phyloP scores from a whole-genome alignment of 768 basidiomycete genomes.

The Pisolithus albus region DNA sequence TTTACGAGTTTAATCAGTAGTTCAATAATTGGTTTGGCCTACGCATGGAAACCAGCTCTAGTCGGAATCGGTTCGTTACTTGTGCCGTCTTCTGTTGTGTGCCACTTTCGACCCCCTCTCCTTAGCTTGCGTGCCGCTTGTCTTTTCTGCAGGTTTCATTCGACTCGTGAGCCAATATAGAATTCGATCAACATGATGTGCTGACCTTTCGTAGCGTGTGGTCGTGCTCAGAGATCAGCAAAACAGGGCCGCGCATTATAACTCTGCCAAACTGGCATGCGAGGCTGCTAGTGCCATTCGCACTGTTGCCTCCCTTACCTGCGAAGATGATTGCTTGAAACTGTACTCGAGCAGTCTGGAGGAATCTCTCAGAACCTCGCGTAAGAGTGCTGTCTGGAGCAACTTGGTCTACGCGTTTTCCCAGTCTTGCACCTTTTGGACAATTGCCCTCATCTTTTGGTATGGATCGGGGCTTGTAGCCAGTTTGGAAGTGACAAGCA shows the following conservation, averaged over 20 bases:
- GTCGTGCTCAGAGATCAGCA: constrained; percentile 82
- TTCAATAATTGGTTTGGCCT: constrained; percentile 67
- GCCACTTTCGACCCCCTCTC: neutral
- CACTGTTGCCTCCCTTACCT: constrained; percentile 82
- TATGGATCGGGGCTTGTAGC: constrained; percentile 63
- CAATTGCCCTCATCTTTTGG: constrained; percentile 82
- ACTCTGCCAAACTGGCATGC: constrained; percentile 82
- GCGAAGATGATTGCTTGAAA: constrained; percentile 71
- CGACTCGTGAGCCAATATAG: constrained; percentile 49
- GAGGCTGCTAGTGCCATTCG: constrained; percentile 88
- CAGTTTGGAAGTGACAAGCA: constrained; percentile 42
- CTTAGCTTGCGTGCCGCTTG: constrained; percentile 59
- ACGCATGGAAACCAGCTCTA: constrained; percentile 75
- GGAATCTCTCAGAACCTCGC: constrained; percentile 58
- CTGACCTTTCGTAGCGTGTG: constrained; percentile 43
- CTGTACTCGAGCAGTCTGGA: constrained; percentile 68
- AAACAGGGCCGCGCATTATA: constrained; percentile 75
- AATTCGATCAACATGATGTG: neutral
- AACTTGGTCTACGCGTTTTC: constrained; percentile 66
- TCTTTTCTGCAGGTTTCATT: constrained; percentile 76
- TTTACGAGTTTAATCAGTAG: constrained; percentile 62
- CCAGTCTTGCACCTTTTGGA: constrained; percentile 69
- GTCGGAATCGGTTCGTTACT: constrained; percentile 64
- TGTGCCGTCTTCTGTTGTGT: neutral
- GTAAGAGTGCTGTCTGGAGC: constrained; percentile 55